Evolutionary conservation across 2,329 filamentous ascomycete species (phyloP).

Genomic region (Fusarium devonianum): DNA sequence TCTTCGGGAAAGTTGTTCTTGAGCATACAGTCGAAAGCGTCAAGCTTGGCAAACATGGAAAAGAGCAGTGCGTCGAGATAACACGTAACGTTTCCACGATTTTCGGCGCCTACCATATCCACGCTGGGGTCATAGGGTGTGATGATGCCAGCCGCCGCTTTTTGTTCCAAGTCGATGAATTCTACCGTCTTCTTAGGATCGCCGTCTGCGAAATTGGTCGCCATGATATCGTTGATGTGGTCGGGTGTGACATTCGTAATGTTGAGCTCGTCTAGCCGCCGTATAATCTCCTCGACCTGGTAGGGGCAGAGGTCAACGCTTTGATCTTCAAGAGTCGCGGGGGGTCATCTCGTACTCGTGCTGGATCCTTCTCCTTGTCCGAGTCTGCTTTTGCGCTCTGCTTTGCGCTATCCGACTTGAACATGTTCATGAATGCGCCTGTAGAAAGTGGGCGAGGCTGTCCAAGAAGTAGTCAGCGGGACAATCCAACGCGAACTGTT

Average conservation of each 20-base stretch:
- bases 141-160: conserved; percentile 81
- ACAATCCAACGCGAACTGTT: neutral
- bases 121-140: conserved; percentile 75
- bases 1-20: conserved; percentile 76
- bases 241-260: conserved; percentile 63
- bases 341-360: conserved; percentile 46
- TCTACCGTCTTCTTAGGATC: conserved; percentile 78
- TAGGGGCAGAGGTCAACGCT: conserved; percentile 21
- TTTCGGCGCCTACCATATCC: conserved; percentile 83
- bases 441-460: conserved; percentile 61
- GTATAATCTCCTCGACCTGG: conserved; percentile 53
- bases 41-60: conserved; percentile 91
- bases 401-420: conserved; percentile 66
- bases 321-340: conserved; percentile 2
- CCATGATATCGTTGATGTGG: conserved; percentile 62
- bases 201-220: conserved; percentile 69
- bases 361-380: conserved; percentile 56
- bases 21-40: conserved; percentile 92
- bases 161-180: conserved; percentile 78
- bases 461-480: conserved; percentile 24
- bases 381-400: conserved; percentile 54
- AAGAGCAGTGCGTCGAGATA: conserved; percentile 92
- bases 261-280: conserved; percentile 52
- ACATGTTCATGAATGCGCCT: conserved; percentile 69
- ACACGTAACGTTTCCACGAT: conserved; percentile 87